These are phyloP conservation scores for Arthromyces matolae DNA, from an alignment of 768 basidiomycete genomes.

Conservation along the genomic window DNA sequence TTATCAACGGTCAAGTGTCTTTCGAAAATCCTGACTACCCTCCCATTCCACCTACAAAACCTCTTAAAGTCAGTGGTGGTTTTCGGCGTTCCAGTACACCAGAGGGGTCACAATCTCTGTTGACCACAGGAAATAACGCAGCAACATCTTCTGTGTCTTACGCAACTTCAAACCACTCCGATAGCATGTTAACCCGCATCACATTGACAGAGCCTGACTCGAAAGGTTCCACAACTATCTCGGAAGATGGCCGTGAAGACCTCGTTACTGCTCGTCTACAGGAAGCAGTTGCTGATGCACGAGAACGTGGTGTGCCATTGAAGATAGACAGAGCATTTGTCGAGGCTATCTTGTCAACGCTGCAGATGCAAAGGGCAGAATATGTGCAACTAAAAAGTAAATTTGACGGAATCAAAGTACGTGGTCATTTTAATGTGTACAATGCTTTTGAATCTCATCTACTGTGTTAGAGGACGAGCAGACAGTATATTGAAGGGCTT, in stretches of 20 bases:
- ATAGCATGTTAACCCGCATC: constrained; percentile 28
- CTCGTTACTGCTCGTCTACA: constrained; percentile 49
- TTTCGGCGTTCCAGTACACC: constrained; percentile 9
- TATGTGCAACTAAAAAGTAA: constrained; percentile 63
- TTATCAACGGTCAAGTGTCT: neutral
- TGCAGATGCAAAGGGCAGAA: constrained; percentile 64
- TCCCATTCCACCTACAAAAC: constrained; percentile 2
- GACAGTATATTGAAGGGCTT: constrained; percentile 88
- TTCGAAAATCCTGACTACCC: neutral
- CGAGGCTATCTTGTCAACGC: constrained; percentile 59
- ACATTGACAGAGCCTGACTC: constrained; percentile 44
- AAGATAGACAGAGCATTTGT: constrained; percentile 72
- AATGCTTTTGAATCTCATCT: neutral
- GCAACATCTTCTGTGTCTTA: neutral
- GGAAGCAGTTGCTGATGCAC: constrained; percentile 59
- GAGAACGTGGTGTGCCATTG: constrained; percentile 57
- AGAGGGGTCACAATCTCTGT: constrained; percentile 5
- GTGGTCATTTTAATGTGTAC: constrained; percentile 20
- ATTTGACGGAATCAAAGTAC: constrained; percentile 85
- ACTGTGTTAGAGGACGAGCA: constrained; percentile 71
- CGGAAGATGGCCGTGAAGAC: constrained; percentile 41
- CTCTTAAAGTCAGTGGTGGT: constrained; percentile 7
- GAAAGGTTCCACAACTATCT: constrained; percentile 19
- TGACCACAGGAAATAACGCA: neutral
- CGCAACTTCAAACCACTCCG: neutral